phyloP scores from a whole-genome alignment of 805 yeast species.

The Tetrapisispora arboricola region DNA sequence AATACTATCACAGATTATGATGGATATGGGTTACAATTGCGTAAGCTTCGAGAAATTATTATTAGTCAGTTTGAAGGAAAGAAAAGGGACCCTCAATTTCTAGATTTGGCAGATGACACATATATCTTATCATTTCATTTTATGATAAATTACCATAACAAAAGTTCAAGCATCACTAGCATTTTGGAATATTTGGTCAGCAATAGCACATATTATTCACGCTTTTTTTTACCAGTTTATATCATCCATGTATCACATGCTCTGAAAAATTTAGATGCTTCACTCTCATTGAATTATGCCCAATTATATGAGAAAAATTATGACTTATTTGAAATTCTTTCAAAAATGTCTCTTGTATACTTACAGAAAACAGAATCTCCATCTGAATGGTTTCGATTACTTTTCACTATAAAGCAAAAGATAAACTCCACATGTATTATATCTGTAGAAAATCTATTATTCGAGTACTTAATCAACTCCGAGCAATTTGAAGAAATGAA shows the following conservation, averaged over 20 bases:
- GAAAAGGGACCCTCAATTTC: conserved; percentile 8
- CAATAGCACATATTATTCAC: not conserved
- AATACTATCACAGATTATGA: conserved; percentile 10
- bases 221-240: conserved; percentile 1
- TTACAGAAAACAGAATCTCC: conserved; percentile 2
- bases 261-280: conserved; percentile 10
- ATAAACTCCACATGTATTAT: not conserved
- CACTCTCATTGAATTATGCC: not conserved
- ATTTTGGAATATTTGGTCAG: not conserved
- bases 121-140: conserved; percentile 13
- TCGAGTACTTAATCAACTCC: conserved; percentile 8
- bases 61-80: conserved; percentile 11
- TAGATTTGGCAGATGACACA: conserved; percentile 10
- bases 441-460: conserved; percentile 1
- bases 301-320: not conserved
- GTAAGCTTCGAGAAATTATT: conserved; percentile 20
- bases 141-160: not conserved
- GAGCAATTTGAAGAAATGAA: conserved; percentile 13
- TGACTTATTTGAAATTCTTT: not conserved
- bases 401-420: not conserved
- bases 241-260: conserved; percentile 15
- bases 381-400: conserved; percentile 11
- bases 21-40: conserved; percentile 24
- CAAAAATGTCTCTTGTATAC: conserved; percentile 3
- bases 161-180: not conserved